Evolutionary conservation across 805 yeast species (phyloP), one percentile per base, ranked within the genome.

Genomic region (Candida ovalis): DNA sequence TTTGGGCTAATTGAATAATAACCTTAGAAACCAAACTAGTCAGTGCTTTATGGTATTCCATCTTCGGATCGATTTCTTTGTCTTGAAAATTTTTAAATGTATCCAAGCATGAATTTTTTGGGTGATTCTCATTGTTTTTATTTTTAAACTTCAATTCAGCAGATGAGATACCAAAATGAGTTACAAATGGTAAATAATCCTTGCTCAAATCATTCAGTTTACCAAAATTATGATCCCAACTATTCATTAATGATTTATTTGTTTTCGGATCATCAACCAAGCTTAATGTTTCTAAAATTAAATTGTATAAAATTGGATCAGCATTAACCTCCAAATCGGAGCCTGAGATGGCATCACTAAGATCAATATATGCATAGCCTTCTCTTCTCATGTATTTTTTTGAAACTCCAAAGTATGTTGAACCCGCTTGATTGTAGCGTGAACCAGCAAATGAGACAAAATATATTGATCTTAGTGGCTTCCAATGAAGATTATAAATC

Each of bases 391-490:
- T 67, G 36, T 73, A 75, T 22, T 76, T 63, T 48, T 76, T 75
- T 33, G 73, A 69, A 55, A 85, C 87, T 6, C 84, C 73, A 76
- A 91, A 82, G 58, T 86, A 92, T 0, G 90, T 75, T n/a, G 88
- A 75, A 0, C 98, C 98, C 0, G 94, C 96, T 55, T 75, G 69
- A 61, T 90, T 90, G 59, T 85, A 89, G 51, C 83, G 81, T 0
- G 86, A 71, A 1, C 87, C 97, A 58, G 91, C 96, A 71, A 86
- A 89, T 0, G 96, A 87, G 0, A 81, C 80, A 68, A 91, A 90
- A 59, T 84, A 84, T 13, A 91, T 82, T 3, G 91, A 75, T 63
- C 98, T 77, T 36, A 89, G 65, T 0, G 98, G 97, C 41, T 73
- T 71, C 97, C 97, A 91, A 50, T 82, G 80, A 56, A 75, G 76